phyloP scores from a whole-genome alignment of 75 land plant genomes.

The Sequoiadendron giganteum region DNA sequence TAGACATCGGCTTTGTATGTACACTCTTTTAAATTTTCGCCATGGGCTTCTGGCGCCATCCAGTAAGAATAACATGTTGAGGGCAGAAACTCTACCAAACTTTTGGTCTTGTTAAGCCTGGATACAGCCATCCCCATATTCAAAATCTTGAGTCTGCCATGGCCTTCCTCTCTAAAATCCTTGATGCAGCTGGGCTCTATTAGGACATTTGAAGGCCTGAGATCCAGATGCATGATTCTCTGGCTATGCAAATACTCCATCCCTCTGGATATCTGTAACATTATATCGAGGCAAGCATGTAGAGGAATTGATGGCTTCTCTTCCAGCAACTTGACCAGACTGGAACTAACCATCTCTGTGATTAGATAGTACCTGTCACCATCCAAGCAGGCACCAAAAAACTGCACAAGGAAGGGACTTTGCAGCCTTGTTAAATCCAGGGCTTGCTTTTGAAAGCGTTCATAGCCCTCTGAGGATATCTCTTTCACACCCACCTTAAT shows the following conservation, averaged over 20 bases:
- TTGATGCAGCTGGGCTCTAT: constrained; percentile 16
- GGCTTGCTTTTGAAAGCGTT: constrained; percentile 18
- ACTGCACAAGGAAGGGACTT: constrained; percentile 27
- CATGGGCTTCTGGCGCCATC: constrained; percentile 33
- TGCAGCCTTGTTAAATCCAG: constrained; percentile 15
- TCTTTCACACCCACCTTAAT: constrained; percentile 23
- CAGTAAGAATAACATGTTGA: constrained; percentile 16
- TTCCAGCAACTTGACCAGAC: constrained; percentile 8
- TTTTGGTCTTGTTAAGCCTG: constrained; percentile 11
- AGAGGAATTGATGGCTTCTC: constrained; percentile 12
- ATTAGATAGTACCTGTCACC: constrained; percentile 12
- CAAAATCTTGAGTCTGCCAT: constrained; percentile 25
- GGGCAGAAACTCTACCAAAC: not conserved
- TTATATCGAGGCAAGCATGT: constrained; percentile 17
- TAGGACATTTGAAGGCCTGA: constrained; percentile 22
- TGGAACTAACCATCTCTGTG: constrained; percentile 17
- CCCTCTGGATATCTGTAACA: constrained; percentile 28
- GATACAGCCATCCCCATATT: constrained; percentile 20
- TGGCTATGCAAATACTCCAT: constrained; percentile 29
- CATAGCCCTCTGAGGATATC: not conserved
- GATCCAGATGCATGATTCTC: constrained; percentile 27
- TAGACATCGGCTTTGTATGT: constrained; percentile 30
- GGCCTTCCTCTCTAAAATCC: constrained; percentile 19
- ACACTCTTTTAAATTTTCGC: constrained; percentile 4
- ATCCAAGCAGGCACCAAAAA: constrained; percentile 15